Evolutionary conservation across 2,329 filamentous ascomycete species (phyloP).

Genomic region (Diaporthe citrichinensis): DNA sequence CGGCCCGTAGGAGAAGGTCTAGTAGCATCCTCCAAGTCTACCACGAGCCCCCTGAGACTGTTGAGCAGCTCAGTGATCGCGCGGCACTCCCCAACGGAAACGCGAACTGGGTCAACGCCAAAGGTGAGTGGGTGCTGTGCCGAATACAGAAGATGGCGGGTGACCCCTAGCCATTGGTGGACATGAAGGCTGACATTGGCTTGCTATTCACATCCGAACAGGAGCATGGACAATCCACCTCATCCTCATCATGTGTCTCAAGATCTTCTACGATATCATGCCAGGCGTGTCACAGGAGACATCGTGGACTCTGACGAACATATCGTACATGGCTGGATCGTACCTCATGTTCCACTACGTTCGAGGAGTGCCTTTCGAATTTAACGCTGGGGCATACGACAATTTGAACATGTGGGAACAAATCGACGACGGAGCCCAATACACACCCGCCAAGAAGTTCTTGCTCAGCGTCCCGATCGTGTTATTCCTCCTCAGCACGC

Average conservation of each 20-base stretch:
- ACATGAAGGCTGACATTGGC: constrained; percentile 41
- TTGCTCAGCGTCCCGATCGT: constrained; percentile 93
- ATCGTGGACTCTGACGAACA: constrained; percentile 98
- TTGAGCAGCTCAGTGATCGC: constrained; percentile 98
- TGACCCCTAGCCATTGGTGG: too few species aligned
- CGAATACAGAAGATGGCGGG: neutral
- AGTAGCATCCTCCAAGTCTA: constrained; percentile 95
- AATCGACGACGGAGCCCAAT: constrained; percentile 98
- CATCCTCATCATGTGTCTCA: constrained; percentile 90
- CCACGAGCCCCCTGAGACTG: constrained; percentile 94
- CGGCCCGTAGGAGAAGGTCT: constrained; percentile 85
- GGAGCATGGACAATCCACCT: constrained; percentile 99
- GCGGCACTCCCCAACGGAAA: constrained; percentile 95
- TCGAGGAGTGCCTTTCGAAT: constrained; percentile 97
- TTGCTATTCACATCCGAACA: constrained; percentile 54
- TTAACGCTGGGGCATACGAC: constrained; percentile 98
- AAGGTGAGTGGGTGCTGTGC: constrained; percentile 75
- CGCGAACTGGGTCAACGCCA: constrained; percentile 98
- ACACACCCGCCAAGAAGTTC: constrained; percentile 99
- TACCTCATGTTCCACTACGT: constrained; percentile 99
- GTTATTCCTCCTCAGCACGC: constrained; percentile 95
- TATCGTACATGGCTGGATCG: constrained; percentile 98
- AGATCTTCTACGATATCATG: constrained; percentile 97
- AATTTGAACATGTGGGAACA: constrained; percentile 99
- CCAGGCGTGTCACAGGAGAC: constrained; percentile 97